These are phyloP conservation scores for Dianthus caryophyllus DNA, from an alignment of 148 eudicot species.

Conservation along the genomic window DNA sequence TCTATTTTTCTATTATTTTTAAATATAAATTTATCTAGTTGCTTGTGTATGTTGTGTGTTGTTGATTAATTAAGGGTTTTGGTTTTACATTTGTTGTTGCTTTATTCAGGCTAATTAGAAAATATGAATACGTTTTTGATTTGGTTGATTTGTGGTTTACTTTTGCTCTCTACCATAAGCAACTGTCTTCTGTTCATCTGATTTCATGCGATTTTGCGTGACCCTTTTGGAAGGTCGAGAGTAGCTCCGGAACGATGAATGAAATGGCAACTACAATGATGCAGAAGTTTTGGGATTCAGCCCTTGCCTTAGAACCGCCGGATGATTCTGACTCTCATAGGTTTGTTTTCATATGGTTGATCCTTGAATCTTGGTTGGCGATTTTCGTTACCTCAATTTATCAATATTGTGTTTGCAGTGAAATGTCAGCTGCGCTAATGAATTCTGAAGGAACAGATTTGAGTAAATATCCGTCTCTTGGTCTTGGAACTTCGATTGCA, in stretches of 20 bases:
- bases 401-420: constrained; percentile 41
- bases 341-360: constrained; percentile 29
- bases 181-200: neutral
- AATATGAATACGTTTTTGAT: neutral
- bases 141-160: neutral
- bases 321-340: constrained; percentile 89
- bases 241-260: constrained; percentile 68
- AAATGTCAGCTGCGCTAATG: constrained; percentile 57
- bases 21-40: no score
- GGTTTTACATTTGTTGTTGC: neutral
- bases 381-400: constrained; percentile 7
- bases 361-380: neutral
- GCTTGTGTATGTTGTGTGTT: no score
- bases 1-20: neutral
- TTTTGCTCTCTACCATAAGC: neutral
- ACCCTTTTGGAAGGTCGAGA: constrained; percentile 55
- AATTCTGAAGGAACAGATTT: constrained; percentile 59
- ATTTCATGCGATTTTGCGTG: constrained; percentile 18
- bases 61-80: no score
- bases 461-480: constrained; percentile 74
- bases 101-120: neutral
- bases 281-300: constrained; percentile 99
- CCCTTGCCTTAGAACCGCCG: constrained; percentile 70
- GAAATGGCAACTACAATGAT: constrained; percentile 80
- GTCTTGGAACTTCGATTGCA: constrained; percentile 73